These are phyloP conservation scores for Entonaema liquescens DNA, from an alignment of 495 filamentous ascomycete genomes.

Conservation along the genomic window DNA sequence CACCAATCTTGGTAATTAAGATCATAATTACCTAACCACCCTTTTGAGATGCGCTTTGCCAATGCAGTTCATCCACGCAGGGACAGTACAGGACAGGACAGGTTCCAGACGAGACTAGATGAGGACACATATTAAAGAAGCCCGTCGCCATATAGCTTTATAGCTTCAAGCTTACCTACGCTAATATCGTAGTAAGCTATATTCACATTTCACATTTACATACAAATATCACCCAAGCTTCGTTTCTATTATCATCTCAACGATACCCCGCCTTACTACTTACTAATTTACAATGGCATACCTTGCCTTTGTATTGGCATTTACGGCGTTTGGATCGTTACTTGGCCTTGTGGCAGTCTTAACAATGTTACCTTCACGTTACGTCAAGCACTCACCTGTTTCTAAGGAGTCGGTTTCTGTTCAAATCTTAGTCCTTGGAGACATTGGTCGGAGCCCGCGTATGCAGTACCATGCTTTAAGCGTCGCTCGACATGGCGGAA, in stretches of 20 bases:
- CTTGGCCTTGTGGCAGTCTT: slow-evolving; percentile 25
- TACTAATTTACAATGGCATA: slow-evolving; percentile 40
- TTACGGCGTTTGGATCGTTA: slow-evolving; percentile 33
- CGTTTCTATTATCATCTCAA: not conserved
- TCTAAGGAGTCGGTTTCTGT: slow-evolving; percentile 56
- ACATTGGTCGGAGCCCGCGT: slow-evolving; percentile 93
- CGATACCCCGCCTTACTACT: slow-evolving; percentile 26
- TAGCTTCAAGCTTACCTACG: not conserved
- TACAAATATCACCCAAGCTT: too few relatives aligned
- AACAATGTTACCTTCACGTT: slow-evolving; percentile 38
- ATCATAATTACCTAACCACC: slow-evolving; percentile 11
- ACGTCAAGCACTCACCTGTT: slow-evolving; percentile 40
- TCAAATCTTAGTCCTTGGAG: slow-evolving; percentile 95
- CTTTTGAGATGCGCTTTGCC: not conserved
- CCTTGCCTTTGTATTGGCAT: slow-evolving; percentile 39
- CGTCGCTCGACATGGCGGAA: slow-evolving; percentile 81
- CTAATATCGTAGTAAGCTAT: slow-evolving; percentile 1
- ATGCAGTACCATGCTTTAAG: slow-evolving; percentile 99
- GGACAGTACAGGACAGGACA: not conserved
- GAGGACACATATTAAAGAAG: not conserved
- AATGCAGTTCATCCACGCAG: not conserved
- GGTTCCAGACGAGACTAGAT: not conserved
- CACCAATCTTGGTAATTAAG: not conserved
- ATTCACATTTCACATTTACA: not conserved
- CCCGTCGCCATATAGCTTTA: not conserved